Percentiles rank a stretch among this genome's conserved stretches.
Evolutionary conservation across 2,329 filamentous ascomycete genomes (phyloP).

Genomic region (Microsporum ferrugineum): DNA sequence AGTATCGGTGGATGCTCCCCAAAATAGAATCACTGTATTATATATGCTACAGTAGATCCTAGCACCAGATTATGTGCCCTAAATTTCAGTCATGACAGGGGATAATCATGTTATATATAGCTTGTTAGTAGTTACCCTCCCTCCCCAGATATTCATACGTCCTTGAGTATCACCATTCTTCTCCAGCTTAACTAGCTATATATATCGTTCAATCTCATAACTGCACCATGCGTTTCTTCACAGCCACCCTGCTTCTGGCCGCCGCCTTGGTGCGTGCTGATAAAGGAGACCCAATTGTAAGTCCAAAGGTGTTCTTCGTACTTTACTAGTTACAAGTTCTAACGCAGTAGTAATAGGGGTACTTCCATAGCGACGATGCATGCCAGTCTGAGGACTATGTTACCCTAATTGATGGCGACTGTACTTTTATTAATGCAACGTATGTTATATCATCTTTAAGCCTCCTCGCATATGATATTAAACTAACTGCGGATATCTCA

Average conservation of each 20-base stretch:
- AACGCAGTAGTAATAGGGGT: background rate
- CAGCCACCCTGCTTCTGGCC: background rate
- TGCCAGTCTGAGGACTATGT: background rate
- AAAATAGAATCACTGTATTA: too few relatives aligned
- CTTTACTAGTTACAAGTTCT: too few relatives aligned
- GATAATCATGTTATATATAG: too few relatives aligned
- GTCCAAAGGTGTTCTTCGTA: background rate
- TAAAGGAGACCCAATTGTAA: background rate
- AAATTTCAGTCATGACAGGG: too few relatives aligned
- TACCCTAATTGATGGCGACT: background rate
- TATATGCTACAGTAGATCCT: too few relatives aligned
- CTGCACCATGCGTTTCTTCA: background rate
- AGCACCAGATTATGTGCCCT: too few relatives aligned
- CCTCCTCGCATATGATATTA: too few relatives aligned
- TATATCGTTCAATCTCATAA: background rate
- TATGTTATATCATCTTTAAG: background rate
- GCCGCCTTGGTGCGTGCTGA: background rate
- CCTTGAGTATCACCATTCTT: background rate
- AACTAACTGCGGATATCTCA: background rate
- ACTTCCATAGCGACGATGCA: background rate
- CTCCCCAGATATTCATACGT: too few relatives aligned
- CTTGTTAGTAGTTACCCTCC: too few relatives aligned
- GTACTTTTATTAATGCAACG: background rate
- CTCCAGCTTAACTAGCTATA: background rate
- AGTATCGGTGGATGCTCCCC: too few relatives aligned